phyloP scores from a whole-genome alignment of 148 eudicot genomes.

The Vaccinium darrowii region DNA sequence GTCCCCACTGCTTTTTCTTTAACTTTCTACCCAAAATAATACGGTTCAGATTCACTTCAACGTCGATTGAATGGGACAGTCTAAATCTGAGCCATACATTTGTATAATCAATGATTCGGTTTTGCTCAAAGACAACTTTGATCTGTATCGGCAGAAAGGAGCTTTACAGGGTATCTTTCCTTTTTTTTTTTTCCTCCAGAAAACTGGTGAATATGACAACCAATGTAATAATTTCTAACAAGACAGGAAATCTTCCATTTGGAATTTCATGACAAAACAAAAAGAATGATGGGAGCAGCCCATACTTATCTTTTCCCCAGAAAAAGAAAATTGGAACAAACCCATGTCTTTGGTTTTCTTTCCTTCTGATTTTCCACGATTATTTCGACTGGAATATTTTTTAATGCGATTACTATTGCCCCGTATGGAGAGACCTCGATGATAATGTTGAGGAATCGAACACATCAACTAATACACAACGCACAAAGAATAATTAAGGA shows the following conservation, averaged over 20 bases:
- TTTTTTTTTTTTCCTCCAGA: not conserved
- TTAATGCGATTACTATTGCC: not conserved
- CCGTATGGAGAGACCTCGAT: not conserved
- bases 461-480: no score
- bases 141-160: not conserved
- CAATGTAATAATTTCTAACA: not conserved
- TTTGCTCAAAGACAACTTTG: no score
- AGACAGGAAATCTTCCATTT: not conserved
- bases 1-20: no score
- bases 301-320: constrained; percentile 3
- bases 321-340: not conserved
- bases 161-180: constrained; percentile 4
- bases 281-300: not conserved
- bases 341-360: not conserved
- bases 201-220: constrained; percentile 13
- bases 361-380: not conserved
- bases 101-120: no score
- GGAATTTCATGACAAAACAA: not conserved
- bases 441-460: not conserved
- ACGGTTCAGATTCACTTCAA: no score
- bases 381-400: not conserved
- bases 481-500: no score
- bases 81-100: no score
- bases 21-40: no score
- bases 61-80: no score